Conservation (phyloP, 2,329 filamentous ascomycete genomes). For the Atkinsonella hypoxylon region DNA sequence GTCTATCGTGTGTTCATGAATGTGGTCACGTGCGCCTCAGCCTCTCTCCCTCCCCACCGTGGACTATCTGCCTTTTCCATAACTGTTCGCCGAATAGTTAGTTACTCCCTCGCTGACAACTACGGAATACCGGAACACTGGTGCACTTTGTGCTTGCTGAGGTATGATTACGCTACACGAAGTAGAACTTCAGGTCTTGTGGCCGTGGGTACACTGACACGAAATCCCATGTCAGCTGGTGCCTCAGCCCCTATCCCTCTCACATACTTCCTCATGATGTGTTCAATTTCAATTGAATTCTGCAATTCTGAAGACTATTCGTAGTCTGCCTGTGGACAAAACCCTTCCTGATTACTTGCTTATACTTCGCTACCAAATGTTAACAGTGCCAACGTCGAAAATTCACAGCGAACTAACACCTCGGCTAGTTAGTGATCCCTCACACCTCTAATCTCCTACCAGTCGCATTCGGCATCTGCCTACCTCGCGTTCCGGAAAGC, state of each 20-base stretch:
- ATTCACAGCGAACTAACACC: neutral
- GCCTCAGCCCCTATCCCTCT: neutral
- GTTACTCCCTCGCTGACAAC: too few relatives aligned
- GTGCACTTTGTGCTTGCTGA: too few relatives aligned
- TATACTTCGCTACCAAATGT: too few relatives aligned
- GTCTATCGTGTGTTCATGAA: too few relatives aligned
- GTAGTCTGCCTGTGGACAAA: slow-evolving; percentile 21
- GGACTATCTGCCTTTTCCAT: too few relatives aligned
- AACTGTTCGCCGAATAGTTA: too few relatives aligned
- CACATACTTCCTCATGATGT: slow-evolving; percentile 18
- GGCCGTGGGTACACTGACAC: neutral
- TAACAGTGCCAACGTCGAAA: neutral
- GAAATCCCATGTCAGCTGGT: neutral
- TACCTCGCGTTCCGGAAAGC: slow-evolving; percentile 35
- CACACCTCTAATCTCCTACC: neutral
- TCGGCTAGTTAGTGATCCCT: neutral
- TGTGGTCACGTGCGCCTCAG: too few relatives aligned
- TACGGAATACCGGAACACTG: too few relatives aligned
- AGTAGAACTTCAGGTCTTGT: too few relatives aligned
- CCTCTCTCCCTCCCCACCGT: too few relatives aligned
- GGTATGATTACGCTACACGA: too few relatives aligned
- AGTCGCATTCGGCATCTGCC: slow-evolving; percentile 15
- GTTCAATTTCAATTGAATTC: slow-evolving; percentile 32
- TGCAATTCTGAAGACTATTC: slow-evolving; percentile 33
- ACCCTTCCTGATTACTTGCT: slow-evolving; percentile 7